Percentiles rank a stretch among this genome's conserved stretches.
Evolutionary conservation across 2,329 filamentous ascomycete genomes (phyloP).

Genomic region (Ophiostoma novo-ulmi): DNA sequence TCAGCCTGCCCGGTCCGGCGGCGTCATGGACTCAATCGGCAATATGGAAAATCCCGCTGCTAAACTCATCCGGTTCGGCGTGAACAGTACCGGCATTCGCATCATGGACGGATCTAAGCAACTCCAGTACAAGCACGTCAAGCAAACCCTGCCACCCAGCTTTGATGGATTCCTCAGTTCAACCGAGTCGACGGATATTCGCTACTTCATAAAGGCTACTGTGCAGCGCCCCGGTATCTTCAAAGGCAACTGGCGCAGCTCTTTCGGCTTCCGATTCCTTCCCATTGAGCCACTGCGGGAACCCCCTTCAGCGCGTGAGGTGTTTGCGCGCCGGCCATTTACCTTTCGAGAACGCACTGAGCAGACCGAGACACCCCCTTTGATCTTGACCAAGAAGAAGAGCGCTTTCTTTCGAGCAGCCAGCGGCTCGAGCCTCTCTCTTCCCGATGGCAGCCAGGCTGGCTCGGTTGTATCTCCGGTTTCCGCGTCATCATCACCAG

Average conservation of each 20-base stretch:
- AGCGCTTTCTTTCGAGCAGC: conserved; percentile 34
- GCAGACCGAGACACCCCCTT: conserved; percentile 27
- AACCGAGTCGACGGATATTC: conserved; percentile 79
- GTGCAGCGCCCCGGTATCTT: conserved; percentile 82
- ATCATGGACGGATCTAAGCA: conserved; percentile 61
- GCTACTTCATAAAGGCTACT: conserved; percentile 94
- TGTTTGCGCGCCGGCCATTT: conserved; percentile 72
- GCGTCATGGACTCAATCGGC: conserved; percentile 51
- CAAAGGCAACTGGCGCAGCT: conserved; percentile 77
- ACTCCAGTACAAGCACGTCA: conserved; percentile 65
- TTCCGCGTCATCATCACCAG: neutral
- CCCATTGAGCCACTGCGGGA: conserved; percentile 85
- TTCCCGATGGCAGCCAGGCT: conserved; percentile 14
- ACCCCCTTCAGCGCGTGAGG: conserved; percentile 63
- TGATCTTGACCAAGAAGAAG: conserved; percentile 43
- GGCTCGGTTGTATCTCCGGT: neutral
- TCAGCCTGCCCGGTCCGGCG: conserved; percentile 50
- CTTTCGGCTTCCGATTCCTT: conserved; percentile 73
- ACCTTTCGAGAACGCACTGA: conserved; percentile 44
- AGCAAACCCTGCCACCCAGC: conserved; percentile 81
- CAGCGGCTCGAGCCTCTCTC: conserved; percentile 44
- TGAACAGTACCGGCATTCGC: conserved; percentile 49
- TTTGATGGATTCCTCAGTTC: conserved; percentile 84
- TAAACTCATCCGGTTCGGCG: conserved; percentile 43
- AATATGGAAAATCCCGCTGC: conserved; percentile 36